Base-by-base conservation (phyloP, 805 yeast genomes). In the Schwanniomyces sp. region DNA sequence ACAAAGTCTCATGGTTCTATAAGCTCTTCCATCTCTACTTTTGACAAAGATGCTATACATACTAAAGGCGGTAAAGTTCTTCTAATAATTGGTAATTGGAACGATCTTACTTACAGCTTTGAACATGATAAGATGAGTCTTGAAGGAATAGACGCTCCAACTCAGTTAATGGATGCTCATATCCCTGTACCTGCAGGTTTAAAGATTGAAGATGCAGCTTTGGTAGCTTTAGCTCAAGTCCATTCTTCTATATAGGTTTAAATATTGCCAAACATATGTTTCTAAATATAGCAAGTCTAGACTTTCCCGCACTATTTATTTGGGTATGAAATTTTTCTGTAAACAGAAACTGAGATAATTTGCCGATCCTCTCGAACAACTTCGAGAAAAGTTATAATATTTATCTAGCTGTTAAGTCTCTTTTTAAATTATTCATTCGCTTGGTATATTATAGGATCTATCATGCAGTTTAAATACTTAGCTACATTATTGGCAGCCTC, bases 91-190 rank as follows among this genome's bases (percentile, higher is more conserved):
- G 86, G 91, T 3, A 83, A 80, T 52, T 82, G 85, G 79, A 66
- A 64, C 10, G 87, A 85, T 52, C 62, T 85, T 9, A 71, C 73
- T 40, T 55, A 54, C 9, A 69, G 85, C n/a, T 87, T 88, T 51
- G 61, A 71, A 21, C 61, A 62, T 26, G 90, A 84, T 47, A 66
- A 70, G 37, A 66, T 65, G 14, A 74, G 67, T 46, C 68, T 86
- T 40, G 81, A 74, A 45, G 84, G 79, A 2, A 79, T 85, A 7
- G 72, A 72, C 0, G 72, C 71, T 37, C 81, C 85, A 1, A 67
- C 75, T 11, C 85, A 83, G 51, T 76, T 90, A 71, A 86, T 90
- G 62, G 96, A 90, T 63, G 84, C 85, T 3, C 71, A 76, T 46
- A 43, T 81, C 21, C 58, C 58, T 6, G 75, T 86, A 7, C 85